phyloP scores from a whole-genome alignment of 1,139 yeast species.

The Scheffersomyces illinoinensis region DNA sequence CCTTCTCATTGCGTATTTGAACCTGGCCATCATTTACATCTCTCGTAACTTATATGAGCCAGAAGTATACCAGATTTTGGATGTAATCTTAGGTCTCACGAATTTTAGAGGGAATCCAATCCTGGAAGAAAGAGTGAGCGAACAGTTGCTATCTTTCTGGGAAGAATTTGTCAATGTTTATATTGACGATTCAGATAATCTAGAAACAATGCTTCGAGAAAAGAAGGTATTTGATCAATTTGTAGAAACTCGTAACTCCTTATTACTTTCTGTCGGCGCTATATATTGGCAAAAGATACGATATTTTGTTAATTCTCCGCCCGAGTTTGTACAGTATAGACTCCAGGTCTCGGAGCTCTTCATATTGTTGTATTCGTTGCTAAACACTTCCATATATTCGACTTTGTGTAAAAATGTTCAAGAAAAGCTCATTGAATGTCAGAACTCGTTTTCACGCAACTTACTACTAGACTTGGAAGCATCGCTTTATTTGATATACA shows the following conservation, averaged over 20 bases:
- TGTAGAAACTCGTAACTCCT: slow-evolving; percentile 28
- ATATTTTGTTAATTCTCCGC: slow-evolving; percentile 23
- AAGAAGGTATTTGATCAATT: slow-evolving; percentile 18
- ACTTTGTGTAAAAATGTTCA: slow-evolving; percentile 8
- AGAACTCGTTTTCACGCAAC: slow-evolving; percentile 1
- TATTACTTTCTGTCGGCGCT: slow-evolving; percentile 48
- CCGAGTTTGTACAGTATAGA: slow-evolving; percentile 68
- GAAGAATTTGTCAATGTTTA: slow-evolving; percentile 66
- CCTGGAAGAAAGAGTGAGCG: slow-evolving; percentile 67
- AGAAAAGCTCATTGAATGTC: slow-evolving; percentile 2
- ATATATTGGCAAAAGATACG: slow-evolving; percentile 66
- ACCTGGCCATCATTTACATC: slow-evolving; percentile 50
- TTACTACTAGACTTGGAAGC: slow-evolving; percentile 56
- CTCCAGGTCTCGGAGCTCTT: slow-evolving; percentile 74
- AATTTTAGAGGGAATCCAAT: slow-evolving; percentile 62
- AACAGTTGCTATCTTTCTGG: slow-evolving; percentile 79
- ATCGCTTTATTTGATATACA: slow-evolving; percentile 61
- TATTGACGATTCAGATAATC: slow-evolving; percentile 52
- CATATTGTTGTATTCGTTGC: slow-evolving; percentile 65
- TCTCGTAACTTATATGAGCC: slow-evolving; percentile 47
- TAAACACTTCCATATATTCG: slow-evolving; percentile 54
- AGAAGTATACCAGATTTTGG: slow-evolving; percentile 39
- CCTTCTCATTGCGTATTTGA: slow-evolving; percentile 53
- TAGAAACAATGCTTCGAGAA: slow-evolving; percentile 31
- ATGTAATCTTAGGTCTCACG: slow-evolving; percentile 57